Conservation (phyloP, 257 asterid genomes). For the Salvia rosmarinus region DNA sequence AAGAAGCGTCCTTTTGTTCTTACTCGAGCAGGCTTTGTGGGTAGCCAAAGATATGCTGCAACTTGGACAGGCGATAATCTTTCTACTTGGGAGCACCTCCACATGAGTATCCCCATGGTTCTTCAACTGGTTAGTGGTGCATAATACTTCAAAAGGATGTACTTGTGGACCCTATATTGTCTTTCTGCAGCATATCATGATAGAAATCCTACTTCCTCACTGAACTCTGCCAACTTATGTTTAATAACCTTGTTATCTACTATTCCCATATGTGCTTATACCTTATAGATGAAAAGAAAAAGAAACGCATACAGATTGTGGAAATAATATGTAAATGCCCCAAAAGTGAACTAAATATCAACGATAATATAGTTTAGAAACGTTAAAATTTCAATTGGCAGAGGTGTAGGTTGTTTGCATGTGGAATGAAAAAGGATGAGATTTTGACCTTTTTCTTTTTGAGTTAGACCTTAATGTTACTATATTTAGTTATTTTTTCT, state of each 20-base stretch:
- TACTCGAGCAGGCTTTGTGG: conserved; percentile 94
- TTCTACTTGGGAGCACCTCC: conserved; percentile 96
- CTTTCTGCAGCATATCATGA: background rate
- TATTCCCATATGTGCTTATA: background rate
- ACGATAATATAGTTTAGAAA: too few relatives aligned
- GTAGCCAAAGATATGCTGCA: conserved; percentile 94
- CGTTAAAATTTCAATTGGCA: too few relatives aligned
- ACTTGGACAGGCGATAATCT: conserved; percentile 99
- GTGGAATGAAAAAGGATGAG: too few relatives aligned
- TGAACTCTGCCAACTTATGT: background rate
- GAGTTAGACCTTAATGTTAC: too few relatives aligned
- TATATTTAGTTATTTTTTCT: too few relatives aligned
- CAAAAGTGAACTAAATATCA: too few relatives aligned
- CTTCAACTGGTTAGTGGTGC: conserved; percentile 72
- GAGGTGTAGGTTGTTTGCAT: too few relatives aligned
- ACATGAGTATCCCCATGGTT: conserved; percentile 94
- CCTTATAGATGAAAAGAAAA: background rate
- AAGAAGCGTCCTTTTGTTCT: conserved; percentile 90
- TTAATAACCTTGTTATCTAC: background rate
- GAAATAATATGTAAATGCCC: background rate
- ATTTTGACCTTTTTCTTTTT: too few relatives aligned
- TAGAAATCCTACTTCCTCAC: conserved; percentile 1
- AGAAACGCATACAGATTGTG: background rate
- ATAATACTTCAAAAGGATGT: background rate
- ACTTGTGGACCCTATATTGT: background rate